A percentile compares a stretch with the other conserved stretches of the same genome.
Evolutionary conservation across 2,329 filamentous ascomycete genomes (phyloP).

Genomic region (Dothistroma septosporum): DNA sequence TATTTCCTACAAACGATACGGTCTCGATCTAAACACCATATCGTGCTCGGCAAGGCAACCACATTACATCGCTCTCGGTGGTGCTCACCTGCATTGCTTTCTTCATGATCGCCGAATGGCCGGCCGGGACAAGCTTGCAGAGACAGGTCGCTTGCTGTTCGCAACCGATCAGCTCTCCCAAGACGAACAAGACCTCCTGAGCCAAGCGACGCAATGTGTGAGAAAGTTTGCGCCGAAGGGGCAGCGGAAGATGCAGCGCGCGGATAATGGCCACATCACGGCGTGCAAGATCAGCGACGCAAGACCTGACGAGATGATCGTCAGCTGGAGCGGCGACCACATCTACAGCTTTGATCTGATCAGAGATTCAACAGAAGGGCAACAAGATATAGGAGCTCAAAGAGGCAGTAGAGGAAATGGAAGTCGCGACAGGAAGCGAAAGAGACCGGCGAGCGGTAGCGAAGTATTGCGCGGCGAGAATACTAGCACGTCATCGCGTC

Average conservation of each 20-base stretch:
- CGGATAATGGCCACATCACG: slow-evolving; percentile 62
- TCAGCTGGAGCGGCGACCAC: slow-evolving; percentile 61
- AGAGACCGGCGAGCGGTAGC: slow-evolving; percentile 48
- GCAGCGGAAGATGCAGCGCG: slow-evolving; percentile 50
- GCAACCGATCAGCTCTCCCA: slow-evolving; percentile 40
- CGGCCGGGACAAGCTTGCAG: slow-evolving; percentile 54
- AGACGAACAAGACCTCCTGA: slow-evolving; percentile 52
- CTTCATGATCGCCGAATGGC: slow-evolving; percentile 66
- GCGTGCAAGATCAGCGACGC: slow-evolving; percentile 68
- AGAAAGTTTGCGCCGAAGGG: slow-evolving; percentile 61
- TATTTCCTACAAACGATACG: slow-evolving; percentile 62
- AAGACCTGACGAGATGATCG: slow-evolving; percentile 63
- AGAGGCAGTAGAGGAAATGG: slow-evolving; percentile 13
- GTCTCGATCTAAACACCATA: slow-evolving; percentile 63
- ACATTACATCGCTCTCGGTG: slow-evolving; percentile 65
- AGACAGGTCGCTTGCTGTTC: slow-evolving; percentile 49
- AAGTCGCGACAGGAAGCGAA: slow-evolving; percentile 51
- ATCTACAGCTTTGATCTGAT: slow-evolving; percentile 62
- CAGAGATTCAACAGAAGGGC: slow-evolving; percentile 48
- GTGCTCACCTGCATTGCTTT: slow-evolving; percentile 65
- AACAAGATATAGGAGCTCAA: slow-evolving; percentile 8
- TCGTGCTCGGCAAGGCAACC: slow-evolving; percentile 64
- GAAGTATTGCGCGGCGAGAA: slow-evolving; percentile 38
- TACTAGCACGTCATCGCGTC: slow-evolving; percentile 41
- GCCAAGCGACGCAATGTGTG: slow-evolving; percentile 61